Evolutionary conservation across 2,329 filamentous ascomycete genomes (phyloP).

Genomic region (Phyllosticta citriasiana): DNA sequence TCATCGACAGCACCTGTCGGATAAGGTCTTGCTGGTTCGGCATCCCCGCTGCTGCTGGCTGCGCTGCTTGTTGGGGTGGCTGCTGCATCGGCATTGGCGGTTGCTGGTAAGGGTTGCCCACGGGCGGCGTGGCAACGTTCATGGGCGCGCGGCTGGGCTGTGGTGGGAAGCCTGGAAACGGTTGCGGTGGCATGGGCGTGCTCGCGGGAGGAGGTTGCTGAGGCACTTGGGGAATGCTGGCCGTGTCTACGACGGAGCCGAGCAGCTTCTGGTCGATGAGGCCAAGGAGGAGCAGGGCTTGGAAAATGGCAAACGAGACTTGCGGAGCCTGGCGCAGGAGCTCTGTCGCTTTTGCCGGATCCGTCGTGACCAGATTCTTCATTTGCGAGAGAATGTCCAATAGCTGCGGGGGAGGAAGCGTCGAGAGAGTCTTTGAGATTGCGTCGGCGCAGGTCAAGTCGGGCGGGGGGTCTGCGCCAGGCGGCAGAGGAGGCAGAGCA

Average conservation of each 20-base stretch:
- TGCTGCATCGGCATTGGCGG: slow-evolving; percentile 33
- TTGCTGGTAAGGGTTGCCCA: slow-evolving; percentile 24
- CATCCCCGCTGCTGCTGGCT: slow-evolving; percentile 18
- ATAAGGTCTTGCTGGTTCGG: slow-evolving; percentile 63
- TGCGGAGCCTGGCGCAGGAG: slow-evolving; percentile 84
- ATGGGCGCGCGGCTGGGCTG: slow-evolving; percentile 24
- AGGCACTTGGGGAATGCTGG: slow-evolving; percentile 23
- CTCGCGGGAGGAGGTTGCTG: slow-evolving; percentile 27
- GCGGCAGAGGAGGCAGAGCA: slow-evolving; percentile 68
- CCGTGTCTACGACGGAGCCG: slow-evolving; percentile 63
- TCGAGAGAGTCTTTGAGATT: slow-evolving; percentile 82
- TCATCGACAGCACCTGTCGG: slow-evolving; percentile 69
- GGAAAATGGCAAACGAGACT: slow-evolving; percentile 89
- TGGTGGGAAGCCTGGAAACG: slow-evolving; percentile 29
- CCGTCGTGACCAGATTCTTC: slow-evolving; percentile 75
- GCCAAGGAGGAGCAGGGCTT: slow-evolving; percentile 84
- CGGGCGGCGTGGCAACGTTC: slow-evolving; percentile 41
- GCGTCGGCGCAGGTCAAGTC: slow-evolving; percentile 79
- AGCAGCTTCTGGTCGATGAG: slow-evolving; percentile 80
- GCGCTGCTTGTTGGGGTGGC: slow-evolving; percentile 22
- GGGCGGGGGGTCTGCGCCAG: slow-evolving; percentile 73
- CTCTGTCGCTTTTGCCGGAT: slow-evolving; percentile 75
- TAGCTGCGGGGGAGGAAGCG: slow-evolving; percentile 76
- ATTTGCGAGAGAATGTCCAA: slow-evolving; percentile 91
- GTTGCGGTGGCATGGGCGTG: slow-evolving; percentile 22